Base-by-base conservation (phyloP, 1,284 basidiomycete species). In the Cryptococcus deneoformans region DNA sequence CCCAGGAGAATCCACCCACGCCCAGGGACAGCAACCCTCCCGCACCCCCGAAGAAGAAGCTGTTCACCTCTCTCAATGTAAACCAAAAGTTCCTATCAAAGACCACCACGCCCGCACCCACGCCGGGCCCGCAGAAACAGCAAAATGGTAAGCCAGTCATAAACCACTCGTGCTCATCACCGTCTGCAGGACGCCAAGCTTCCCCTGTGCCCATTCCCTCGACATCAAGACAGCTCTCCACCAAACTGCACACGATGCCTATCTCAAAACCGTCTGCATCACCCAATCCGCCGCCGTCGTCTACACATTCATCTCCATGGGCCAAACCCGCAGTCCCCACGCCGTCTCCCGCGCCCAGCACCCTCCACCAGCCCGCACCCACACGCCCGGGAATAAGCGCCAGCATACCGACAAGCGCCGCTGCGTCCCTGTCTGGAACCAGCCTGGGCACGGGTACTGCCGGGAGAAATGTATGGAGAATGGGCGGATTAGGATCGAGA, bases 11-110 rank as follows among this genome's bases (percentile, higher is more conserved):
- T 20, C 20, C 20, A 20, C 20, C 20, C 20, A 20, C 20, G 20
- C 20, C 20, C 20, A 20, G 20, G 20, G 20, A 20, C 20, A 20
- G 20, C 20, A 20, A 20, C 52, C 71, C 2, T 53, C 54, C 9
- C 58, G 40, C 40, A 10, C 20, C 61, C 4, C 53, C 72, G 53
- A 82, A 84, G 0, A 87, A 87, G 56, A 85, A 86, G 49, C 86
- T 88, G 70, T 95, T 93, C 77, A 89, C 81, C 68, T 84, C 90
- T 36, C 84, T 90, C 65, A 91, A 90, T 72, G 90, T 95, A 77
- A 94, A 89, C 81, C 93, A 92, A 83, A 91, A 90, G 77, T 96
- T 95, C 75, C 80, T 95, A 50, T 88, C 90, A 79, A 92, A 93
- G 82, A 87, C 87, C 54, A 75, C 68, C 4, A 70, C 66, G 52